Evolutionary conservation across 768 basidiomycete genomes (phyloP), one percentile per base, ranked within the genome.

Genomic region (Hypholoma fasciculare): DNA sequence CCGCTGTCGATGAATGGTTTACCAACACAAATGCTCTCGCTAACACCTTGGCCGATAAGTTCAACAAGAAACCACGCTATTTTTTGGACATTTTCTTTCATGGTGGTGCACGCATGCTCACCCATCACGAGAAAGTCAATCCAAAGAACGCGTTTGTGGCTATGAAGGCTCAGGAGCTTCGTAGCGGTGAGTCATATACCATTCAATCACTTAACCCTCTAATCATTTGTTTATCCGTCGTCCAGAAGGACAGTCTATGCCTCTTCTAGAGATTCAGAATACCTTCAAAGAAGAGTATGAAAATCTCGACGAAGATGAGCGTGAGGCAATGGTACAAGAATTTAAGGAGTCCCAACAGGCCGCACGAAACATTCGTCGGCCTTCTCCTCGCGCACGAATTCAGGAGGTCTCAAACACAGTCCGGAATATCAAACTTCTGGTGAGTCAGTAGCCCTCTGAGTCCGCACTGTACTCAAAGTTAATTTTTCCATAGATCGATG

Each of bases 111-210:
- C 44, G 47, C 17, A 48, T 56, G 36, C 23, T 56, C 4, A 9
- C 12, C 11, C 54, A 49, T 11, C 54, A 56, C 30, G 44, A 47
- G 30, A 56, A 56, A 20, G 38, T 49, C 7, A 56, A 56, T n/a
- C n/a, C 44, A 2, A 26, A 49, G 16, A 56, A 56, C 37, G 54
- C 54, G 3, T 56, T 56, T 40, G 23, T 49, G 6, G 47, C 44
- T 9, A n/a, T 49, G 30, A 49, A 56, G 43, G 54, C 54, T n/a
- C n/a, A n/a, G n/a, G n/a, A n/a, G n/a, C n/a, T n/a, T n/a, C n/a
- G n/a, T n/a, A n/a, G n/a, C n/a, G 46, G 44, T 38, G 16, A 1
- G 49, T 34, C n/a, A 36, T 40, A 40, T 40, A 40, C 12, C n/a
- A n/a, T n/a, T n/a, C n/a, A n/a, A n/a, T n/a, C n/a, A n/a, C n/a